Evolutionary conservation across 495 filamentous ascomycete genomes (phyloP), one percentile per base, ranked within the genome.

Genomic region (Aspergillus heteromorphus): DNA sequence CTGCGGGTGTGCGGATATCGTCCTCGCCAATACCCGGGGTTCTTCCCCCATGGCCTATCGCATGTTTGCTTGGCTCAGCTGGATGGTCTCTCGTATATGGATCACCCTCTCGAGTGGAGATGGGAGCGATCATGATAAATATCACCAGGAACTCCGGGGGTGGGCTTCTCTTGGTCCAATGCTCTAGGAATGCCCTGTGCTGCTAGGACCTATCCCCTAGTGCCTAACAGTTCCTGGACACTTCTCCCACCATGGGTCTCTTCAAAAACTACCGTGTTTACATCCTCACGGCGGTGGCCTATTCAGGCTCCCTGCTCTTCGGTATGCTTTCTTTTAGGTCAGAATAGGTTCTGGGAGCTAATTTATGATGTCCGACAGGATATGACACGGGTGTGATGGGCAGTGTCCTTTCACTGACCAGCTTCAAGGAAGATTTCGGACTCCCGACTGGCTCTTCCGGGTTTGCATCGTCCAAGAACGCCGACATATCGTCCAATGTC

Each of bases 351-450:
- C 10, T 18, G 34, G 6, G 13, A 14, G 31, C 21, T 43, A 4
- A 53, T 31, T 45, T 14, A 30, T 7, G n/a, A 11, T 18, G 9
- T 5, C 13, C 19, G 3, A 9, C 51, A 76, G 73, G 72, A 27
- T 79, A 77, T 66, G 80, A 85, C 59, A 83, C 80, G 6, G 80
- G 80, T 62, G 79, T 84, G 4, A 81, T 84, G 72, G 77, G 82
- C 48, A 74, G 73, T 50, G 78, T 83, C 21, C 70, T 84, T 16
- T 75, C 79, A 11, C 65, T 84, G 13, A 64, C 65, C 13, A 74
- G 73, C 48, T 84, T 84, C 74, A 78, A 82, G 56, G 64, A 69
- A 29, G 80, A 83, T 62, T 83, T 83, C 57, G 68, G 72, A 25
- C 68, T 79, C 17, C 72, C 73, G 7, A 45, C 55, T 0, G 64